Evolutionary conservation across 2,329 filamentous ascomycete genomes (phyloP).

Genomic region (Ophiostoma himal-ulmi): DNA sequence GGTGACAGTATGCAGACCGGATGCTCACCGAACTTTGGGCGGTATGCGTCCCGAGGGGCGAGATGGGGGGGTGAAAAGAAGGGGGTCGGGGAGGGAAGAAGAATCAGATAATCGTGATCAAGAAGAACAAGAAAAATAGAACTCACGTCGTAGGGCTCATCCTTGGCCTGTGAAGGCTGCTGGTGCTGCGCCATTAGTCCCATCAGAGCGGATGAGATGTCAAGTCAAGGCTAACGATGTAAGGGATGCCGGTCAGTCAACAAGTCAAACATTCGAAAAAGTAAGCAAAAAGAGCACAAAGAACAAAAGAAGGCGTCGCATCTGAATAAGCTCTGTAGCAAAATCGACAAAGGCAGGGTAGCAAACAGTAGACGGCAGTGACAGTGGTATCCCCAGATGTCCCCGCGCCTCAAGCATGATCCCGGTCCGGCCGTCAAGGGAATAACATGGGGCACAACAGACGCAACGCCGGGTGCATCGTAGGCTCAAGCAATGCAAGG

Average conservation of each 20-base stretch:
- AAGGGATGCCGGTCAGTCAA: conserved; percentile 11
- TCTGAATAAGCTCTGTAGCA: not conserved
- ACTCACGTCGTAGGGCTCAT: conserved; percentile 6
- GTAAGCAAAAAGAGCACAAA: not conserved
- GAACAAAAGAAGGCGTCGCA: conserved; percentile 6
- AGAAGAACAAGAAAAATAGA: not conserved
- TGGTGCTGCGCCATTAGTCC: conserved; percentile 14
- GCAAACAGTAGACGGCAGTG: not conserved
- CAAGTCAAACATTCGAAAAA: conserved; percentile 6
- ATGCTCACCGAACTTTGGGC: conserved; percentile 8
- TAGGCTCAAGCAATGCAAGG: not conserved
- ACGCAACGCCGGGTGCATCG: conserved; percentile 27
- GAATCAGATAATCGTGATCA: no score
- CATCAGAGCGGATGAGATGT: conserved; percentile 7
- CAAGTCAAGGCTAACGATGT: not conserved
- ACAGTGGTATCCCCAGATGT: conserved; percentile 10
- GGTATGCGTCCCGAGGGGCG: not conserved
- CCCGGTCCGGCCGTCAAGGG: conserved; percentile 6
- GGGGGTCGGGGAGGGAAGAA: not conserved
- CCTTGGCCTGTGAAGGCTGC: conserved; percentile 1
- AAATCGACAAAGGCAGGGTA: not conserved
- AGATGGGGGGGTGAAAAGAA: not conserved
- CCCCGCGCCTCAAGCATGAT: conserved; percentile 14
- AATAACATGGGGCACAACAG: conserved; percentile 31
- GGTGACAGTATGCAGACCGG: conserved; percentile 6